These are phyloP conservation scores for Protomyces arabidopsidicola DNA, from an alignment of 1,139 yeast species.

Conservation along the genomic window DNA sequence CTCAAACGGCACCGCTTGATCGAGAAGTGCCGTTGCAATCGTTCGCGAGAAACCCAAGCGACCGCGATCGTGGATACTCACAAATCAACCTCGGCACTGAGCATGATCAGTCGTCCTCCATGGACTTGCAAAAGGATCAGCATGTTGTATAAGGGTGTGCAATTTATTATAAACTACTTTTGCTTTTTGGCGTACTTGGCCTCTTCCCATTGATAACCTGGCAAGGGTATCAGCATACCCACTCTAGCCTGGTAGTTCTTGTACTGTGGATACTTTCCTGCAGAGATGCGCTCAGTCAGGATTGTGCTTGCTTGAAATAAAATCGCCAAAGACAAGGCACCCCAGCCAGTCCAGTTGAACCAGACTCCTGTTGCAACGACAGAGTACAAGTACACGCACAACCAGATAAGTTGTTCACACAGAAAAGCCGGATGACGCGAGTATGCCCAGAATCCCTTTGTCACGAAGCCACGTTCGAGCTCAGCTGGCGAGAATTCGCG, in stretches of 20 bases:
- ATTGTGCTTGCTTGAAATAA: slow-evolving; percentile 33
- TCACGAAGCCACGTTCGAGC: slow-evolving; percentile 33
- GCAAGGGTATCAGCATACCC: slow-evolving; percentile 32
- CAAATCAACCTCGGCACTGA: background rate
- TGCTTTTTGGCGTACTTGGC: background rate
- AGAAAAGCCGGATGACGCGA: slow-evolving; percentile 34
- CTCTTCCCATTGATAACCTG: slow-evolving; percentile 29
- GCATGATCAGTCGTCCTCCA: background rate
- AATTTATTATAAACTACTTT: background rate
- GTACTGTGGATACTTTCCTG: slow-evolving; percentile 32
- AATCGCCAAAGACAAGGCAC: slow-evolving; percentile 28
- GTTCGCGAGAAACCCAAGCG: background rate
- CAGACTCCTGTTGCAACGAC: slow-evolving; percentile 26
- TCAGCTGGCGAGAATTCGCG: slow-evolving; percentile 28
- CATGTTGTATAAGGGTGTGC: background rate
- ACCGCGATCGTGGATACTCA: background rate
- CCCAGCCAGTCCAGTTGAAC: slow-evolving; percentile 32
- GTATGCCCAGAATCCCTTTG: slow-evolving; percentile 32
- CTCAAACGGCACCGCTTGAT: background rate
- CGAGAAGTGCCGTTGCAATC: background rate
- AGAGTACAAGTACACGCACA: slow-evolving; percentile 32
- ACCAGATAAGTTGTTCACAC: slow-evolving; percentile 34
- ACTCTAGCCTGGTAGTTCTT: slow-evolving; percentile 30
- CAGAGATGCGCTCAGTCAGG: slow-evolving; percentile 32
- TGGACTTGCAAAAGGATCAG: background rate